A percentile compares a stretch with the other conserved stretches of the same genome.
phyloP scores from a whole-genome alignment of 2,329 filamentous ascomycete species.

The Macrophomina pseudophaseolina region DNA sequence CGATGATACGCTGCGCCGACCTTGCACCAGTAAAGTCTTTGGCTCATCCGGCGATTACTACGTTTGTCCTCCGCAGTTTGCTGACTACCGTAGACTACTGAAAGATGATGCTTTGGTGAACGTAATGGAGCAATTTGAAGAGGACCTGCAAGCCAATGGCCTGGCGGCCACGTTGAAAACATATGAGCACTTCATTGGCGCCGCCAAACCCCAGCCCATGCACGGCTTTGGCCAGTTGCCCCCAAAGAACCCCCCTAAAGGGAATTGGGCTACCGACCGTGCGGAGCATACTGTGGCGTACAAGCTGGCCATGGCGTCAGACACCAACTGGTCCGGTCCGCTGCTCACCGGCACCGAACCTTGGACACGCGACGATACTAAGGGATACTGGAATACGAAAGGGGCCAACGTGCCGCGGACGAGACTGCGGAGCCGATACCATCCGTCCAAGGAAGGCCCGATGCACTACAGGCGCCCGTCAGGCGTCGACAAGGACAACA shows the following conservation, averaged over 20 bases:
- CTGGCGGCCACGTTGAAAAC: background rate
- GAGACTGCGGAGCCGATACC: background rate
- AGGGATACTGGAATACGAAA: background rate
- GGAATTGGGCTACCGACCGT: background rate
- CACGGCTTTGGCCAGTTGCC: background rate
- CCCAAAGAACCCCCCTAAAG: background rate
- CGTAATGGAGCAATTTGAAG: background rate
- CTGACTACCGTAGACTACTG: no score
- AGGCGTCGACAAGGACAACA: background rate
- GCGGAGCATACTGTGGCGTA: slow-evolving; percentile 6
- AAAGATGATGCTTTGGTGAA: background rate
- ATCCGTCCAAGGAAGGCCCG: background rate
- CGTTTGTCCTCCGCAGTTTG: background rate
- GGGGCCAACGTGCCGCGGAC: background rate
- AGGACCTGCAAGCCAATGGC: background rate
- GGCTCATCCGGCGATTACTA: background rate
- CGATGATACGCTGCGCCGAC: background rate
- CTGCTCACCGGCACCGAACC: slow-evolving; percentile 1
- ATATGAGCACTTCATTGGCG: background rate
- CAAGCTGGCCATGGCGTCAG: background rate
- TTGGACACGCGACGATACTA: slow-evolving; percentile 3
- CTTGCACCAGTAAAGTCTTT: background rate
- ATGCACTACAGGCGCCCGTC: background rate
- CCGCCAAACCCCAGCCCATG: background rate
- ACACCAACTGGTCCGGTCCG: no score